Conservation (phyloP, 2,329 filamentous ascomycete genomes). For the Talaromyces amestolkiae region DNA sequence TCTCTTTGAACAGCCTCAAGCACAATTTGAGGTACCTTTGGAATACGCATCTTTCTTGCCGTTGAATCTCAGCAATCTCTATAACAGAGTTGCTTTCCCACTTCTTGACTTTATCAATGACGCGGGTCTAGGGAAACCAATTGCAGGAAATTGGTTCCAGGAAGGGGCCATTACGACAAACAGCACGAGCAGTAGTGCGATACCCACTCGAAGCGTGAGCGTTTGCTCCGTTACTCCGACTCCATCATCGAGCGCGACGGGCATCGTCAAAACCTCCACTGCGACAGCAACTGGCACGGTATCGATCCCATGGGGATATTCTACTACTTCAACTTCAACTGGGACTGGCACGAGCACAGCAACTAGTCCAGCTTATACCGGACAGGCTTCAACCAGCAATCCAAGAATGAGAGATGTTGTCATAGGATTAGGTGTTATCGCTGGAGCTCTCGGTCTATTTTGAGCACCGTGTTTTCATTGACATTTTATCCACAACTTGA, state of each 20-base stretch:
- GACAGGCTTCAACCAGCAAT: background rate
- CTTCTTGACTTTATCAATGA: slow-evolving; percentile 12
- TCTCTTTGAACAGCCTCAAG: slow-evolving; percentile 7
- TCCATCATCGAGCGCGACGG: background rate
- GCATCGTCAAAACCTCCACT: background rate
- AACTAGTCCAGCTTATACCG: background rate
- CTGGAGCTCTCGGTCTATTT: background rate
- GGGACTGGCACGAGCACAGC: background rate
- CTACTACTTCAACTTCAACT: background rate
- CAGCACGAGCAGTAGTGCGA: background rate
- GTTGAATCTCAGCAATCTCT: background rate
- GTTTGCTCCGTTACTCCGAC: slow-evolving; percentile 2
- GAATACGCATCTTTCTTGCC: slow-evolving; percentile 11
- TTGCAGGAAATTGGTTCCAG: slow-evolving; percentile 16
- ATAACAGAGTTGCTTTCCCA: slow-evolving; percentile 4
- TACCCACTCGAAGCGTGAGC: background rate
- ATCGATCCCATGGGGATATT: background rate
- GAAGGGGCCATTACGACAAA: background rate
- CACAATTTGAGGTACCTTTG: slow-evolving; percentile 2
- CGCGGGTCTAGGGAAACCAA: background rate
- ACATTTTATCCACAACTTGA: background rate
- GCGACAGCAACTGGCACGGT: background rate
- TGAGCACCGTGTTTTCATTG: background rate
- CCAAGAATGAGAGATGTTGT: background rate
- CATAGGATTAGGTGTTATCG: background rate